Evolutionary conservation across 371 early-diverging fungal species (phyloP).

Genomic region (Mortierella sp.): DNA sequence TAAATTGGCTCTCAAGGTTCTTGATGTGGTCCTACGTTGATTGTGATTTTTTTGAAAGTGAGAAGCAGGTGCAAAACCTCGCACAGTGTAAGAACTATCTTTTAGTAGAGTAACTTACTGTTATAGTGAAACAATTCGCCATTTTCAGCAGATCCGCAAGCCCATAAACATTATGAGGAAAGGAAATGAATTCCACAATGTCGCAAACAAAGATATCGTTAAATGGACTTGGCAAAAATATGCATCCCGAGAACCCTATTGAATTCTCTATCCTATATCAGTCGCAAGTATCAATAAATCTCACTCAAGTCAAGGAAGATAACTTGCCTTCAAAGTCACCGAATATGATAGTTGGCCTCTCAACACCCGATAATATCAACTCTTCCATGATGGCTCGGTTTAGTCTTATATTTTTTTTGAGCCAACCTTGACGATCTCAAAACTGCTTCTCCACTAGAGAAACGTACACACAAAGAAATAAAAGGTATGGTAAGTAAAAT

Average conservation of each 20-base stretch:
- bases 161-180: background rate
- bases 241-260: constrained; percentile 7
- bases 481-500: too few relatives aligned
- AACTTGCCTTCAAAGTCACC: constrained; percentile 11
- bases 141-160: constrained; percentile 4
- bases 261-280: background rate
- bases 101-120: constrained; percentile 6
- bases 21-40: constrained; percentile 11
- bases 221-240: constrained; percentile 9
- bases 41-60: too few relatives aligned
- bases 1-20: constrained; percentile 1
- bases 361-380: background rate
- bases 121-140: constrained; percentile 2
- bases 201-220: constrained; percentile 6
- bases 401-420: constrained; percentile 10
- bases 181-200: constrained; percentile 1
- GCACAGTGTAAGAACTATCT: too few relatives aligned
- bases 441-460: constrained; percentile 11
- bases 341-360: background rate
- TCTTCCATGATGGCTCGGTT: constrained; percentile 14
- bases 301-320: constrained; percentile 6
- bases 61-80: too few relatives aligned
- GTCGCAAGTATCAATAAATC: constrained; percentile 7
- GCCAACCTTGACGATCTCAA: background rate
- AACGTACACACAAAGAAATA: background rate